Evolutionary conservation across 2,329 filamentous ascomycete genomes (phyloP), one percentile per base, ranked within the genome.

Genomic region (Polytolypa hystricis): DNA sequence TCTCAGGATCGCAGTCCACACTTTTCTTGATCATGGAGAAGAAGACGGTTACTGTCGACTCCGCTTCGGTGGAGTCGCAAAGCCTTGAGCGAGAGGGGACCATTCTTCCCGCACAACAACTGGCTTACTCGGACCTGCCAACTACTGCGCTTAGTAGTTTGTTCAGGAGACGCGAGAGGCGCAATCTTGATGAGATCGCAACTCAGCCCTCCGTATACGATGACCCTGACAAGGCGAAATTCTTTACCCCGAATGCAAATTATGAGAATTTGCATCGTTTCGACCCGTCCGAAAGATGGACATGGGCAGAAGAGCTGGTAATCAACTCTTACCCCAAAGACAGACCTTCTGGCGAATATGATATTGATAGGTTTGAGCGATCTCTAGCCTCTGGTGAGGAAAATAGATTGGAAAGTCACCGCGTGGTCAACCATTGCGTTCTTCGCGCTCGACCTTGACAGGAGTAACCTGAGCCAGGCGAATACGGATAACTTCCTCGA

Each of bases 361-460:
- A 7, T 7, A 12, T 12, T n/a, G 15, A 30, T 8, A n/a, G 7
- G 28, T 8, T 30, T 6, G 15, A 8, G 7, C 7, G 33, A 7
- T 8, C 7, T n/a, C 28, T 16, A 45, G 41, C 46, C 35, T 35
- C 28, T 52, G 11, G 18, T 35, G 11, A 15, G 37, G 12, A 56
- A 56, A 34, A 49, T 43, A 9, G 60, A 63, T 40, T 47, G 43
- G 42, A 49, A 41, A 7, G 55, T 63, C 15, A 49, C 56, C n/a
- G 30, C 55, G 2, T 65, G 47, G 52, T 47, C 49, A 36, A 68
- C 67, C 33, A 49, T 74, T 25, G 73, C 74, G 70, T 55, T 55
- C 39, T 52, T 51, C 6, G 50, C 43, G 1, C 37, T 55, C 12
- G 45, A 55, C 18, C 41, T 55, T 6, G 50, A 55, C 33, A 42